Evolutionary conservation across 2,329 filamentous ascomycete genomes (phyloP).

Genomic region (Cercospora sp.): DNA sequence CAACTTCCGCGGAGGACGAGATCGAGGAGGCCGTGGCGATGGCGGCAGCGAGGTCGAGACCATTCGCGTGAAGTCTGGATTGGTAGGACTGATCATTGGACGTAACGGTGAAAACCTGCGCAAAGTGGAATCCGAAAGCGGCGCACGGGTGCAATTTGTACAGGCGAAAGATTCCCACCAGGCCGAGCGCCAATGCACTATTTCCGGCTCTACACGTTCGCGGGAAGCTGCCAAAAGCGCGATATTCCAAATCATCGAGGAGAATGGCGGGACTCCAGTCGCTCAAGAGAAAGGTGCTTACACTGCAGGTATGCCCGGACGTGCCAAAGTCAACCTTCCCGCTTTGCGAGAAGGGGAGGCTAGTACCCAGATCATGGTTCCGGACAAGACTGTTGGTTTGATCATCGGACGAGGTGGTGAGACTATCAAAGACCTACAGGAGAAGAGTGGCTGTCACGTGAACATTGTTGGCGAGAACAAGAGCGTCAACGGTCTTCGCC

Average conservation of each 20-base stretch:
- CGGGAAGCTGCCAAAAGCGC: slow-evolving; percentile 77
- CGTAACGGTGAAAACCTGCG: slow-evolving; percentile 85
- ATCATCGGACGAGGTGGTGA: slow-evolving; percentile 94
- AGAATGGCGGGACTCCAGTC: slow-evolving; percentile 64
- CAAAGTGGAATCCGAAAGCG: slow-evolving; percentile 78
- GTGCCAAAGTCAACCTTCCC: slow-evolving; percentile 43
- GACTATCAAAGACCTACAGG: slow-evolving; percentile 88
- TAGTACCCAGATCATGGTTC: slow-evolving; percentile 90
- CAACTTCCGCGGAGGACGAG: slow-evolving; percentile 31
- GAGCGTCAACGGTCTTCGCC: slow-evolving; percentile 83
- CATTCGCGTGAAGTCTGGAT: slow-evolving; percentile 80
- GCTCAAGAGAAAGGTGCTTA: slow-evolving; percentile 39
- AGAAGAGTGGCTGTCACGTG: slow-evolving; percentile 89
- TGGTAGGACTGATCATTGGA: slow-evolving; percentile 88
- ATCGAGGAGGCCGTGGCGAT: slow-evolving; percentile 40
- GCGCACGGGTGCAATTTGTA: slow-evolving; percentile 84
- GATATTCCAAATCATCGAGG: slow-evolving; percentile 85
- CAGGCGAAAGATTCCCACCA: slow-evolving; percentile 71
- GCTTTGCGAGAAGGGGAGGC: slow-evolving; percentile 76
- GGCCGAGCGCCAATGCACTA: slow-evolving; percentile 78
- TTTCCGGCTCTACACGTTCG: slow-evolving; percentile 70
- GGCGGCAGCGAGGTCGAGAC: slow-evolving; percentile 79
- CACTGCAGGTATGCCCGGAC: slow-evolving; percentile 39
- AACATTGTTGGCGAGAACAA: slow-evolving; percentile 94
- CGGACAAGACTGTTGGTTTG: slow-evolving; percentile 85